These are phyloP conservation scores for Salix brachista DNA, from an alignment of 345 rosid genomes.

Conservation along the genomic window DNA sequence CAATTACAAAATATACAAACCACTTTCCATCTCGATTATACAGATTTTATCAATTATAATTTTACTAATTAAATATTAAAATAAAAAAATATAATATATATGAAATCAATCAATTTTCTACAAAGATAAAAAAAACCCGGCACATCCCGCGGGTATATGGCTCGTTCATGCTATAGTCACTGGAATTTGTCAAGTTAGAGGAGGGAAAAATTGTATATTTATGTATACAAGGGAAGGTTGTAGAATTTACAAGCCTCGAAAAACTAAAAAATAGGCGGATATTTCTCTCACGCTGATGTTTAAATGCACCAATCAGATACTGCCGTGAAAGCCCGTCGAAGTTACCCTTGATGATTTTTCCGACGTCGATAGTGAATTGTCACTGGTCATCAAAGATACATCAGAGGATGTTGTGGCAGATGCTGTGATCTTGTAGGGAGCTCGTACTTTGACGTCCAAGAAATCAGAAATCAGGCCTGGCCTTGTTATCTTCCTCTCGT, in stretches of 20 bases:
- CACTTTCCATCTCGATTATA: too few species aligned
- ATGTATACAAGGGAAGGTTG: background rate
- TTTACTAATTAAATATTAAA: too few species aligned
- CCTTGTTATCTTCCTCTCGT: slow-evolving; percentile 38
- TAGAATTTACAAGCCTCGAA: background rate
- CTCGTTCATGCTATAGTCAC: background rate
- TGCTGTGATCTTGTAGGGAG: slow-evolving; percentile 19
- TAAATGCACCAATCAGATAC: background rate
- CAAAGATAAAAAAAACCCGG: too few species aligned
- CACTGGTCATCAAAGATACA: slow-evolving; percentile 43
- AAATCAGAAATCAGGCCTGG: slow-evolving; percentile 77
- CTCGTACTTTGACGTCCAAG: slow-evolving; percentile 71
- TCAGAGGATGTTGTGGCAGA: slow-evolving; percentile 32
- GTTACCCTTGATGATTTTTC: slow-evolving; percentile 41
- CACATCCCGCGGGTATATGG: too few species aligned
- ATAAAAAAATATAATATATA: too few species aligned
- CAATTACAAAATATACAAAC: too few species aligned
- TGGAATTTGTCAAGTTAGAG: background rate
- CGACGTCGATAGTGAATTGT: slow-evolving; percentile 44
- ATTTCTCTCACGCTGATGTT: background rate
- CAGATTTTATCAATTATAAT: too few species aligned
- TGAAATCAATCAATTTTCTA: too few species aligned
- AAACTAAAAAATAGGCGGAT: background rate
- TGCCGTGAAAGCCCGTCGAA: slow-evolving; percentile 26
- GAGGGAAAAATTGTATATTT: background rate